Base-by-base conservation (phyloP, 1,139 yeast species). In the Lodderomyces margitis region DNA sequence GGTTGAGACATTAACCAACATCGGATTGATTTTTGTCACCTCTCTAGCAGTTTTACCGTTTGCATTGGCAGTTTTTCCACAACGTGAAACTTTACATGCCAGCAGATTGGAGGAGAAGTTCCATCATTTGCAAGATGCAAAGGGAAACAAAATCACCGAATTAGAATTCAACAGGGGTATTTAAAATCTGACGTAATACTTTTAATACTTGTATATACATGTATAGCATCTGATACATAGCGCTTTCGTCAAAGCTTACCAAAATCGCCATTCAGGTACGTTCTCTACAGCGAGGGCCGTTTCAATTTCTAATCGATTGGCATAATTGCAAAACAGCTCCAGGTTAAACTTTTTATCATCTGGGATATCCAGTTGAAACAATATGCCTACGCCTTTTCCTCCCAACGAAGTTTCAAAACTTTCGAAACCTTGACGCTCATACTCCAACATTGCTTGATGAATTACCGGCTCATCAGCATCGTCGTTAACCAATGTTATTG, bases 21-120 rank as follows among this genome's bases (percentile, higher is more conserved):
- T 92, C 40, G 97, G 95, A 11, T 70, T 92, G 51, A 88, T 92
- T 54, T 82, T 91, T 39, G 77, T 77, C 12, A 91, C 98, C 1
- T 83, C 96, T 2, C 83, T 92, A 54, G 81, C 80, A 23, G 98
- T 84, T 0, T 74, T 92, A 52, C 98, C 98, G 10, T 87, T 92
- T 68, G 98, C 98, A 0, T 72, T 92, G 57, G 98, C 91, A 2
- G 86, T 89, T 3, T 92, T 92, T 78, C 98, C 98, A 4, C 97
- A 91, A 64, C 79, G 85, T 57, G 81, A 87, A 55, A 68, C 66
- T 23, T 71, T 91, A 47, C 62, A 72, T 19, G 84, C 82, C 6
- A 46, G 62, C 12, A 69, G 72, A 39, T 72, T 92, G 48, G 98
- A 91, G 61, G 65, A 70, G 3, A 66, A 79, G 47, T 79, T 91